Conservation (phyloP, 73 alveolate genomes). For the Strombidium stylifer region DNA sequence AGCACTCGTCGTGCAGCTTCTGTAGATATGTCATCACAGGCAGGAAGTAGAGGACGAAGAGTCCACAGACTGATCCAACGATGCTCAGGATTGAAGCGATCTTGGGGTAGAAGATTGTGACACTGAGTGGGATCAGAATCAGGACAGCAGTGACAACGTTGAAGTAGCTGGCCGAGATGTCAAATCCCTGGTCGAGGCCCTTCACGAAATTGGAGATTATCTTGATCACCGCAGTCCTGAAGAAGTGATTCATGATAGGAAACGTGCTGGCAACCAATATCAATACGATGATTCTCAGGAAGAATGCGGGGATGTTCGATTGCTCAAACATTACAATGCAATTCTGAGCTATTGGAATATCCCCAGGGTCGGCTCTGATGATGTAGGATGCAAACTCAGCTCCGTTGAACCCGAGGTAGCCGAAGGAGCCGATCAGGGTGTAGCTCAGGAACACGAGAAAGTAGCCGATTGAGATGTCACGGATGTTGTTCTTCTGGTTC, state of each 20-base stretch:
- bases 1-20: conserved; percentile 4
- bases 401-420: conserved; percentile 80
- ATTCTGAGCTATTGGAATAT: conserved; percentile 26
- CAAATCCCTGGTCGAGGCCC: too few species aligned
- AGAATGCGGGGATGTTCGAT: conserved; percentile 38
- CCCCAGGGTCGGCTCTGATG: neutral
- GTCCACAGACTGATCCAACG: conserved; percentile 55
- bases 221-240: conserved; percentile 38
- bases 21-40: conserved; percentile 32
- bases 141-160: conserved; percentile 2
- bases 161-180: conserved; percentile 10
- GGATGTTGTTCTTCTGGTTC: conserved; percentile 68
- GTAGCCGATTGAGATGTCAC: conserved; percentile 82
- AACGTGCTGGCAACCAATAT: conserved; percentile 39
- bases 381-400: conserved; percentile 17
- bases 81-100: conserved; percentile 58
- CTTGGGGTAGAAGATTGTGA: conserved; percentile 52
- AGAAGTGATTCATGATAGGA: conserved; percentile 46
- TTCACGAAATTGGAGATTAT: conserved; percentile 31
- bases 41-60: conserved; percentile 35
- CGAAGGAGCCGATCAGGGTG: conserved; percentile 66
- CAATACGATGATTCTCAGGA: conserved; percentile 48
- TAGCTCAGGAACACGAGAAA: conserved; percentile 65
- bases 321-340: conserved; percentile 49
- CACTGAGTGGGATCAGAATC: conserved; percentile 30